phyloP scores from a whole-genome alignment of 2,329 filamentous ascomycete species.

The Botrytis paeoniae region DNA sequence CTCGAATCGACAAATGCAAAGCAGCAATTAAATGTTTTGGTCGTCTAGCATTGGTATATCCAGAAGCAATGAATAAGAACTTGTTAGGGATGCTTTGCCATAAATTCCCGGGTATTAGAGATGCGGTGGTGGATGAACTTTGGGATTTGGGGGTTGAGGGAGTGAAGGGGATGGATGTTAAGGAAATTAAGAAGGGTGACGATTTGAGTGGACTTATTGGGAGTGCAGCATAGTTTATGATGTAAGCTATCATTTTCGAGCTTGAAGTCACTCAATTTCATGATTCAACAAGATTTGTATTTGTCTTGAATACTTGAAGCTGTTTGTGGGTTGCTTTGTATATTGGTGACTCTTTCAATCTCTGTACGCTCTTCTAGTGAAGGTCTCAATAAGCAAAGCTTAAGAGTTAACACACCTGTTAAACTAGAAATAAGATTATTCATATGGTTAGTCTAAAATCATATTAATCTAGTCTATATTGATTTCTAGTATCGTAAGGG shows the following conservation, averaged over 20 bases:
- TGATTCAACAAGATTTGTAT: neutral
- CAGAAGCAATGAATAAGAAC: neutral
- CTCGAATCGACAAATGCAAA: neutral
- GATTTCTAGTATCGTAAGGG: neutral
- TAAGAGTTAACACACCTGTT: neutral
- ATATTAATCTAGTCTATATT: neutral
- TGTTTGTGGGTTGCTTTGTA: neutral
- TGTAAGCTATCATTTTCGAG: neutral
- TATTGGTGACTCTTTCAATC: neutral
- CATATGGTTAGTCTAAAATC: neutral
- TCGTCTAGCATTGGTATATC: neutral
- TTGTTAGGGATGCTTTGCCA: neutral
- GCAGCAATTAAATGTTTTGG: slow-evolving; percentile 2
- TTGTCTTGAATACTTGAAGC: neutral
- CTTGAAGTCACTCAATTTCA: neutral
- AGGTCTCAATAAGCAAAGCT: neutral
- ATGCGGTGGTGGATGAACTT: neutral
- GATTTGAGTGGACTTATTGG: neutral
- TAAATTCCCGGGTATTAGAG: neutral
- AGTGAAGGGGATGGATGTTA: neutral
- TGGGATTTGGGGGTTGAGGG: neutral
- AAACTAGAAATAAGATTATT: neutral
- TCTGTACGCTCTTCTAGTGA: neutral
- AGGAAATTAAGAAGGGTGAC: neutral
- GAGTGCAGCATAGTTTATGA: neutral